phyloP scores from a whole-genome alignment of 306 rosid genomes.

The Geum urbanum region DNA sequence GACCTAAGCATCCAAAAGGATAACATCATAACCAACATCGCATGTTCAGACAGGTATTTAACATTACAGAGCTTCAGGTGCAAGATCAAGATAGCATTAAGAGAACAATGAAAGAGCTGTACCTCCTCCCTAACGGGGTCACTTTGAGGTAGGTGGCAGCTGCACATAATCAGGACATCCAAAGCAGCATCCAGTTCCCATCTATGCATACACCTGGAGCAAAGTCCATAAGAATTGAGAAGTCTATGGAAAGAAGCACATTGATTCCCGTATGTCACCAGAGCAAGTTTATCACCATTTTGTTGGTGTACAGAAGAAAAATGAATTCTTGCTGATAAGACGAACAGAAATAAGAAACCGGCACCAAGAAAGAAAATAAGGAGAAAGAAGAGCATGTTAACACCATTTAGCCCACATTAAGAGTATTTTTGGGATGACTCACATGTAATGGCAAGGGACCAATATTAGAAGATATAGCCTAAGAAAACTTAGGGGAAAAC shows the following conservation, averaged over 20 bases:
- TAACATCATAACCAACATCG: conserved; percentile 24
- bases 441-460: background rate
- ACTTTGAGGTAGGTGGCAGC: conserved; percentile 78
- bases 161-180: conserved; percentile 96
- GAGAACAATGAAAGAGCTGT: conserved; percentile 23
- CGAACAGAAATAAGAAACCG: background rate
- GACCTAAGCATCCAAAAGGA: conserved; percentile 53
- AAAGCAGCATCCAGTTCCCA: conserved; percentile 96
- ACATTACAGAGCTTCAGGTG: conserved; percentile 5
- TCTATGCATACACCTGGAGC: conserved; percentile 65
- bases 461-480: background rate
- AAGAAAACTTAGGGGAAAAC: background rate
- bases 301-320: background rate
- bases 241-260: conserved; percentile 4
- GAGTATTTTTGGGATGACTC: background rate
- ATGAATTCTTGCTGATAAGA: background rate
- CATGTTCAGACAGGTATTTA: background rate
- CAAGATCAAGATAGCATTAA: conserved; percentile 6
- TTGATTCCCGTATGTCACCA: background rate
- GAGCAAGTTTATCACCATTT: background rate
- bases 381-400: background rate
- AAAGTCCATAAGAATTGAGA: conserved; percentile 17
- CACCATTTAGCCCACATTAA: background rate
- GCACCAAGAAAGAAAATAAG: conserved; percentile 1
- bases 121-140: conserved; percentile 71